Evolutionary conservation across 106 monocot genomes (phyloP), one percentile per base, ranked within the genome.

Genomic region (Allium cepa): DNA sequence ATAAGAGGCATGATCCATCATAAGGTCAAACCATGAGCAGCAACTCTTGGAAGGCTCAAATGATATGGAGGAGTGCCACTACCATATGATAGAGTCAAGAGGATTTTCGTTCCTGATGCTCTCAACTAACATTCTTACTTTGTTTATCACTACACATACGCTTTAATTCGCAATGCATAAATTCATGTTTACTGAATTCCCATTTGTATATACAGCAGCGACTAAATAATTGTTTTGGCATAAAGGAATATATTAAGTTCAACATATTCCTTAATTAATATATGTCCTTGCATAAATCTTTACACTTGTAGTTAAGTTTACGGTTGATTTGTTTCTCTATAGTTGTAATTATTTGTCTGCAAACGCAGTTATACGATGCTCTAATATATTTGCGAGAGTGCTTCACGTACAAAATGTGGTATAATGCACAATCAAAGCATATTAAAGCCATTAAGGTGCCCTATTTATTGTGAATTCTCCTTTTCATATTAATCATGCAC

Each of bases 1-100:
- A 77, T 95, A 69, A 85, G 87, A n/a, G 94, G 94, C 59, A 95
- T 91, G 88, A 88, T 88, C 26, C 94, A 90, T 4, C 91, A 91
- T 79, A 91, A 91, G 79, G 91, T 91, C 4, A 95, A 95, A 81
- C 80, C 88, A 7, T 87, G 91, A 14, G 91, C 82, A 11, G 91
- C 83, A 11, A 88, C 94, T 6, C 71, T 95, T 45, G 87, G 77
- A 1, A 88, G 85, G 75, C 83, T 95, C 57, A 91, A 86, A 75
- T 82, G 83, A 3, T 94, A 83, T 28, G 94, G 90, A 73, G 94
- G 94, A 0, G 87, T 94, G 11, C 94, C 90, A 8, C 82, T 84
- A 0, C 85, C 90, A 1, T 90, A 90, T 57, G 90, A 90, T 49
- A 88, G 67, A 76, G 77, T 26, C 11, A 91, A 95, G 85, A 62